Evolutionary conservation across 2,329 filamentous ascomycete genomes (phyloP), one percentile per base, ranked within the genome.

Genomic region (Shiraia bambusicola): DNA sequence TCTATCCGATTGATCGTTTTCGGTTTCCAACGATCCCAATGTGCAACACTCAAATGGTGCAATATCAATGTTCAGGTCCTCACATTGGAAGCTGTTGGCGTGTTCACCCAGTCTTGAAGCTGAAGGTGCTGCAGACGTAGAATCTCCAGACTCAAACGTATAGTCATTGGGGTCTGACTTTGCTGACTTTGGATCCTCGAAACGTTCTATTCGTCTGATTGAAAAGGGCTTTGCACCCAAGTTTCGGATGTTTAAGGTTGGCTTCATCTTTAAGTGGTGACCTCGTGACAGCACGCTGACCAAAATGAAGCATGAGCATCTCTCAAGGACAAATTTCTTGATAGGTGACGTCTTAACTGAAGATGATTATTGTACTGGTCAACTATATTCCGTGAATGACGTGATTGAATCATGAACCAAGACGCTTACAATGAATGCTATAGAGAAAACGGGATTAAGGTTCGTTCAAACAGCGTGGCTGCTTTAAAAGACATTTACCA

Each of bases 151-250:
- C 30, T 46, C 45, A 49, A 59, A 68, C 54, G 60, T 69, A 44
- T 55, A 67, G 49, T 52, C 59, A 47, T 45, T 62, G 41, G 45
- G 49, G 47, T 47, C 65, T 40, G 44, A 64, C 48, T 67, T 59
- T 28, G 59, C 52, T 12, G 75, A 66, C 49, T 77, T 72, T 38
- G 69, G 75, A 33, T 72, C 77, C 53, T 83, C 79, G 65, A 90
- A 90, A 54, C 85, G 84, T 72, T 94, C 87, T 44, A 92, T 75
- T 45, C 76, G 68, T 66, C 83, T 84, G 56, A 96, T 78, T 54
- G 84, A 81, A 40, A 95, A 74, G n/a, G 82, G 77, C 34, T 80
- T 83, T 42, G 80, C 75, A 31, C 88, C 92, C 52, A 95, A 74
- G 68, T 96, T 96, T 59, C 91, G 88, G 58, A 96, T 22, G 19